phyloP scores from a whole-genome alignment of 495 filamentous ascomycete species.

The Lichina pygmaea region DNA sequence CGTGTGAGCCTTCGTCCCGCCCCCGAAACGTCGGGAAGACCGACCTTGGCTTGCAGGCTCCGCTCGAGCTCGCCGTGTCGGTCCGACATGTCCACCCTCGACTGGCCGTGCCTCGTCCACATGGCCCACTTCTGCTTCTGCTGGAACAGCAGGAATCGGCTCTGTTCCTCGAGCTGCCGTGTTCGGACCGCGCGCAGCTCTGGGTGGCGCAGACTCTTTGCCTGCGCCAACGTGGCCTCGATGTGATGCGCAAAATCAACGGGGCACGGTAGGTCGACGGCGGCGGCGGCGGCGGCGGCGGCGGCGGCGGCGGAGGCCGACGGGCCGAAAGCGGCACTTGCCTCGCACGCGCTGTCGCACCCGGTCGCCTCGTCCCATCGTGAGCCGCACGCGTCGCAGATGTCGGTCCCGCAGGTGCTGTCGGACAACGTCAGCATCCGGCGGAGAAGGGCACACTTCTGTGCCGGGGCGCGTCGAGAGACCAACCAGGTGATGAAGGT shows the following conservation, averaged over 20 bases:
- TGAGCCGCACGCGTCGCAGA: neutral
- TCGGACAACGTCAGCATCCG: neutral
- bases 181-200: constrained; percentile 24
- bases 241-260: constrained; percentile 10
- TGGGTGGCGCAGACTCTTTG: constrained; percentile 18
- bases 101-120: constrained; percentile 21
- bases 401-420: neutral
- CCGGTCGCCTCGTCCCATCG: neutral
- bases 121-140: constrained; percentile 24
- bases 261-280: constrained; percentile 28
- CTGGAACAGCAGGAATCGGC: constrained; percentile 28
- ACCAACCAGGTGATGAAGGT: neutral
- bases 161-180: constrained; percentile 27
- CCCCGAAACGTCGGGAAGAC: constrained; percentile 12
- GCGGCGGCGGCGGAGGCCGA: no score
- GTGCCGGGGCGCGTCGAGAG: neutral
- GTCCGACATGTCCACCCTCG: constrained; percentile 14
- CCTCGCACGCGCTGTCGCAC: neutral
- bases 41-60: constrained; percentile 12
- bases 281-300: constrained; percentile 2
- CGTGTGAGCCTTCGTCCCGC: neutral
- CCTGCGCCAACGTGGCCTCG: constrained; percentile 10
- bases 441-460: neutral
- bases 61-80: constrained; percentile 16
- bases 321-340: neutral